Evolutionary conservation across 805 yeast species (phyloP), one percentile per base, ranked within the genome.

Genomic region (Hanseniaspora guilliermondii): DNA sequence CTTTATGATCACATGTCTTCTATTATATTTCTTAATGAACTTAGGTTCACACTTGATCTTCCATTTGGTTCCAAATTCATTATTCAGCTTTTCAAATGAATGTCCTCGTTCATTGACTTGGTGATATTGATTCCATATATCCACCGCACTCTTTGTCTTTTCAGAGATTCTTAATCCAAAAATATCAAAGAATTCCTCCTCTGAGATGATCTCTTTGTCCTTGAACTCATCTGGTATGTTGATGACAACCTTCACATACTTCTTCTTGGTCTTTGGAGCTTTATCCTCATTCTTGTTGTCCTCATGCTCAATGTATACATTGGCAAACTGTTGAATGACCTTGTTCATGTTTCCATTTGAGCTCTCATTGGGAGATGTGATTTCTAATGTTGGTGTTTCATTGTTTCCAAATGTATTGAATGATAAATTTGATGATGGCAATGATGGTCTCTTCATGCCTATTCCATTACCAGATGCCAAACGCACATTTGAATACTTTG

Each of bases 61-160:
- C 60, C 60, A 58, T n/a, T 55, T 57, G 7, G 46, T 59, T 21
- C 58, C 56, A 36, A 46, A 59, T 27, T 56, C 44, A 11, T 16
- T n/a, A 25, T 59, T 59, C 27, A 59, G 32, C 6, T 53, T 41
- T 8, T 49, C 37, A 25, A 59, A 53, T 11, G 60, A 57, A n/a
- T 54, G 53, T 8, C 57, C 57, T 35, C 53, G 53, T 6, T 35
- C 55, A 9, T 58, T 57, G n/a, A 56, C 21, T n/a, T 42, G 46
- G 19, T 57, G 56, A 32, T 56, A 57, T 37, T 59, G 59, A 22
- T 54, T 42, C 61, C 61, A 59, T 25, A 59, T 49, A 22, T 57
- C 60, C 9, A 47, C 41, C 21, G 58, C 53, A 4, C 44, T 56
- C 16, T 56, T 52, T 14, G 53, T 52, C 36, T 56, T 59, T 30